phyloP scores from a whole-genome alignment of 371 early-diverging fungal genomes.

The Lichtheimia ornata region DNA sequence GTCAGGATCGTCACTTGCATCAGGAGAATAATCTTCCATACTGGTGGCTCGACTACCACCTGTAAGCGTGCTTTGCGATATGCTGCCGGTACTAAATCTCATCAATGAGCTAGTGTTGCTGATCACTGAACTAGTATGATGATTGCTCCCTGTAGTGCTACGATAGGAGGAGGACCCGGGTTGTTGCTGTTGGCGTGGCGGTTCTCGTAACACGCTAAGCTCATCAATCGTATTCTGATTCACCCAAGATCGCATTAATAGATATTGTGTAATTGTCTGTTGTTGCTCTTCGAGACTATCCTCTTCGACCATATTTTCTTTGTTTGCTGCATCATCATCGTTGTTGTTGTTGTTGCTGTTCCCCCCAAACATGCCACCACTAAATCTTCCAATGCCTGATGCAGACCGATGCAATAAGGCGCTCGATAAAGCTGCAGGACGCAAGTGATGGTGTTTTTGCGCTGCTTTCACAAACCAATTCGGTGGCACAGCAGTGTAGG shows the following conservation, averaged over 20 bases:
- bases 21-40: conserved; percentile 19
- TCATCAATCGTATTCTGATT: conserved; percentile 70
- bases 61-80: conserved; percentile 10
- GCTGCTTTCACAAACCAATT: conserved; percentile 54
- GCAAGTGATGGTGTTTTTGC: conserved; percentile 58
- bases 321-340: conserved; percentile 12
- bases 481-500: conserved; percentile 58
- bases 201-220: conserved; percentile 62
- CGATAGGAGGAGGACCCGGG: conserved; percentile 5
- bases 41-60: conserved; percentile 21
- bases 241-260: conserved; percentile 45
- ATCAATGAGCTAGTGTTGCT: conserved; percentile 23
- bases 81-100: conserved; percentile 24
- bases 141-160: conserved; percentile 15
- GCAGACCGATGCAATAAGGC: conserved; percentile 57
- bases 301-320: conserved; percentile 10
- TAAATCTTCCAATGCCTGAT: conserved; percentile 45
- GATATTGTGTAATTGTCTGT: conserved; percentile 59
- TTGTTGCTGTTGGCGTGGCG: conserved; percentile 46
- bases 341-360: neutral
- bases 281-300: conserved; percentile 28
- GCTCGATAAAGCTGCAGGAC: conserved; percentile 48
- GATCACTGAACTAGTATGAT: conserved; percentile 20
- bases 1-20: neutral
- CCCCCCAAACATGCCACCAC: conserved; percentile 41